Conservation (phyloP, 2,329 filamentous ascomycete species). For the Hypoxylon sp. region DNA sequence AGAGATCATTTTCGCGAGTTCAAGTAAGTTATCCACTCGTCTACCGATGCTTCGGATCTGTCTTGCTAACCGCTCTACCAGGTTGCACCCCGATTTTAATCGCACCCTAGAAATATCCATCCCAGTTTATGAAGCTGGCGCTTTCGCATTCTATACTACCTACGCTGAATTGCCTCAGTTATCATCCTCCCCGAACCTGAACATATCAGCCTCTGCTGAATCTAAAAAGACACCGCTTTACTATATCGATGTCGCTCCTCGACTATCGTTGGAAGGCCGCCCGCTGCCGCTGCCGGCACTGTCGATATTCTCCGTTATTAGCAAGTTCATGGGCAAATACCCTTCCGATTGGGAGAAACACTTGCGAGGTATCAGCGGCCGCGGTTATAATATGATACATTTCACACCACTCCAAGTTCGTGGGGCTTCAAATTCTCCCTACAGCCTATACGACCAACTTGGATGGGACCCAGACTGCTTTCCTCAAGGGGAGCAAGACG, state of each 20-base stretch:
- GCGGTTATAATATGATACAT: slow-evolving; percentile 99
- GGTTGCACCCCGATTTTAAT: slow-evolving; percentile 93
- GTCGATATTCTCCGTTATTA: slow-evolving; percentile 93
- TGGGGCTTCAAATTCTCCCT: slow-evolving; percentile 93
- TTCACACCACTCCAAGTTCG: slow-evolving; percentile 94
- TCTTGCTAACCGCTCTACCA: slow-evolving; percentile 56
- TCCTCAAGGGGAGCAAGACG: slow-evolving; percentile 85
- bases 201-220: slow-evolving; percentile 63
- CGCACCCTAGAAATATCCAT: slow-evolving; percentile 91
- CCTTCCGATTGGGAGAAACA: slow-evolving; percentile 92
- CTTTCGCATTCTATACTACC: slow-evolving; percentile 94
- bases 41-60: background rate
- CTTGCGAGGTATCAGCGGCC: slow-evolving; percentile 85
- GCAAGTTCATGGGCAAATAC: slow-evolving; percentile 98
- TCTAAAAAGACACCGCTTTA: slow-evolving; percentile 81
- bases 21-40: slow-evolving; percentile 73
- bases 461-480: slow-evolving; percentile 87
- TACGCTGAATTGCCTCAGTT: slow-evolving; percentile 89
- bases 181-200: slow-evolving; percentile 67
- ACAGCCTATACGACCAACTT: slow-evolving; percentile 95
- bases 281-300: slow-evolving; percentile 87
- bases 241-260: slow-evolving; percentile 95
- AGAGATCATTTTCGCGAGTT: slow-evolving; percentile 87
- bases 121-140: slow-evolving; percentile 84
- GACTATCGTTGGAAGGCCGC: slow-evolving; percentile 79